Conservation (phyloP, 2,329 filamentous ascomycete genomes). For the Ceratocystis ficicola region DNA sequence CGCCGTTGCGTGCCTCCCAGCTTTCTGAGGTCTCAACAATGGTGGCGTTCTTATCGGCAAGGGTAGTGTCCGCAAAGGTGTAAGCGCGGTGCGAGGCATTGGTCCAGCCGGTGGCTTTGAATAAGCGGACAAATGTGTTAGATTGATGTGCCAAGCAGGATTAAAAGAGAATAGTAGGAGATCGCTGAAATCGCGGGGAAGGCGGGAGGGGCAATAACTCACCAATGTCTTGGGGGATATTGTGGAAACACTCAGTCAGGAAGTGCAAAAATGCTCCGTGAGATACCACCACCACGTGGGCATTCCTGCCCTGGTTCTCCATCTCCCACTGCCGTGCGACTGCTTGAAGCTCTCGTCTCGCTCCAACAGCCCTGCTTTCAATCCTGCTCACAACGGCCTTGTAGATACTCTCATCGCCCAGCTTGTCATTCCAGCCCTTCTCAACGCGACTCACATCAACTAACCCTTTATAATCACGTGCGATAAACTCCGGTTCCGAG, state of each 20-base stretch:
- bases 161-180: neutral
- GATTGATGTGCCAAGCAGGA: neutral
- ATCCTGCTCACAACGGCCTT: slow-evolving; percentile 40
- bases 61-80: slow-evolving; percentile 44
- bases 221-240: slow-evolving; percentile 36
- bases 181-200: neutral
- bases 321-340: slow-evolving; percentile 36
- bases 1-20: slow-evolving; percentile 36
- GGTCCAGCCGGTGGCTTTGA: slow-evolving; percentile 55
- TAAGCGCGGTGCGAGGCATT: slow-evolving; percentile 65
- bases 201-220: slow-evolving; percentile 24
- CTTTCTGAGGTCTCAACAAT: slow-evolving; percentile 40
- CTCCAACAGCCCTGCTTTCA: slow-evolving; percentile 46
- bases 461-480: slow-evolving; percentile 46
- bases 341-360: slow-evolving; percentile 46
- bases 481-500: slow-evolving; percentile 42
- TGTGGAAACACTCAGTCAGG: slow-evolving; percentile 69
- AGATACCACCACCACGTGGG: slow-evolving; percentile 62
- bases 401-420: slow-evolving; percentile 30
- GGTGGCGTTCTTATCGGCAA: slow-evolving; percentile 37
- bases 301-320: slow-evolving; percentile 35
- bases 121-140: neutral
- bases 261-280: slow-evolving; percentile 80
- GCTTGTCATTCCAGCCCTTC: slow-evolving; percentile 63
- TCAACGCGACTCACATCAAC: slow-evolving; percentile 54